Percentiles rank a stretch among this genome's conserved stretches.
Conservation (phyloP, 176 grass and related monocot species). For the Carex scoparia region DNA sequence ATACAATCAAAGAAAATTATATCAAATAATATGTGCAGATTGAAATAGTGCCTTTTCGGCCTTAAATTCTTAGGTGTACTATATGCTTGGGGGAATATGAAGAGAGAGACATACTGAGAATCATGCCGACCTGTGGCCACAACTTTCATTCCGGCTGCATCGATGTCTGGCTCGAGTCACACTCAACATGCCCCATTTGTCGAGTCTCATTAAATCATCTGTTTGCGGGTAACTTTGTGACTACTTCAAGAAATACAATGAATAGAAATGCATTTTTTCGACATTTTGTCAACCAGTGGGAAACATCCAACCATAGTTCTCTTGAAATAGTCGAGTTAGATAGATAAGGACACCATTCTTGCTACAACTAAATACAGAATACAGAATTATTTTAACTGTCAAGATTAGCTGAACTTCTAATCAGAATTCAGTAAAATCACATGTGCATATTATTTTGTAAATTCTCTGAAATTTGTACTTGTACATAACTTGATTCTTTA, state of each 20-base stretch:
- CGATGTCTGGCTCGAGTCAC: slow-evolving; percentile 27
- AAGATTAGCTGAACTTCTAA: neutral
- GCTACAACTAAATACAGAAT: neutral
- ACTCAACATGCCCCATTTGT: slow-evolving; percentile 35
- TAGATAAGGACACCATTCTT: neutral
- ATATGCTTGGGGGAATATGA: slow-evolving; percentile 37
- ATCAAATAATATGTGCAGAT: neutral
- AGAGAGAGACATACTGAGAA: slow-evolving; percentile 31
- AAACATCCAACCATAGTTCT: slow-evolving; percentile 10
- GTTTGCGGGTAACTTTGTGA: neutral
- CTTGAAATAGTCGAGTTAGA: neutral
- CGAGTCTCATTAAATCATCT: slow-evolving; percentile 18
- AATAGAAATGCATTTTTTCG: slow-evolving; percentile 10
- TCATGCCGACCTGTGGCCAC: slow-evolving; percentile 33
- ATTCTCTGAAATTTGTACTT: neutral
- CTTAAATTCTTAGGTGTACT: slow-evolving; percentile 19
- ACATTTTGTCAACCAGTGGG: slow-evolving; percentile 27
- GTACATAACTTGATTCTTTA: slow-evolving; percentile 5
- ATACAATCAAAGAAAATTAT: neutral
- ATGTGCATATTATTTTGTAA: neutral
- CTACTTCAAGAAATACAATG: slow-evolving; percentile 17
- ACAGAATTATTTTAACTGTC: neutral
- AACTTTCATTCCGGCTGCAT: slow-evolving; percentile 30
- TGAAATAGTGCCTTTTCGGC: neutral
- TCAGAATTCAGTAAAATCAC: neutral